These are phyloP conservation scores for Cladosporium sp. DNA, from an alignment of 2,329 filamentous ascomycete genomes.

Conservation along the genomic window DNA sequence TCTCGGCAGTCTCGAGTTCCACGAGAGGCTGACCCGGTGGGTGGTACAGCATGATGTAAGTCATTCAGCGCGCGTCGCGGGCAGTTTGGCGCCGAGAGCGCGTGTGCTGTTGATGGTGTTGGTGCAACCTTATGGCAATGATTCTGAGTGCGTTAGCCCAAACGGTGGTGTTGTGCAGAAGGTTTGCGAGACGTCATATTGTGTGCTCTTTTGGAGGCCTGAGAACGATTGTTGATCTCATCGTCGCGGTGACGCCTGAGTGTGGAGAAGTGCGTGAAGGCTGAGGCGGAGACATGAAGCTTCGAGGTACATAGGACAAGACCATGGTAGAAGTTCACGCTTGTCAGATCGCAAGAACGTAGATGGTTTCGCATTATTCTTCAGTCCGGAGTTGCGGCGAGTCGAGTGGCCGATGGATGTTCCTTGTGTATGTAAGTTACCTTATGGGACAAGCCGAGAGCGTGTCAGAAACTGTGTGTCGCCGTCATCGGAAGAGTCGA, in stretches of 20 bases:
- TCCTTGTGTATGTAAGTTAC: not conserved
- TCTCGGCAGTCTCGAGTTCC: not conserved
- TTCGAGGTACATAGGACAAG: not conserved
- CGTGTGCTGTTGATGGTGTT: not conserved
- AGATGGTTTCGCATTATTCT: not conserved
- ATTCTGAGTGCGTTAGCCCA: not conserved
- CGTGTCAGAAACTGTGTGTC: not conserved
- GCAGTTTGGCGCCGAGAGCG: not conserved
- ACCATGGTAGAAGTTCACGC: not conserved
- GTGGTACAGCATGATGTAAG: not conserved
- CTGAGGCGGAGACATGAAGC: not conserved
- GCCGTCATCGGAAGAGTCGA: not conserved
- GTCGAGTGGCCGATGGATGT: not conserved
- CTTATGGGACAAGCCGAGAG: not conserved
- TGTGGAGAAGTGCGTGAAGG: not conserved
- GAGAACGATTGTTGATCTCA: not conserved
- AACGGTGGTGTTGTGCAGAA: not conserved
- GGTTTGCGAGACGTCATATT: not conserved
- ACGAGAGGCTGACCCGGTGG: not conserved
- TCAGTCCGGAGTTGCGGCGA: not conserved
- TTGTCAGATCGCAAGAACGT: not conserved
- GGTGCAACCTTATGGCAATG: not conserved
- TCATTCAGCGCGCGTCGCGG: constrained; percentile 7
- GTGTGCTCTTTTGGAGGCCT: not conserved
- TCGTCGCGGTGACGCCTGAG: not conserved